Conservation (phyloP, 495 filamentous ascomycete genomes). For the Amniculicola lignicola region DNA sequence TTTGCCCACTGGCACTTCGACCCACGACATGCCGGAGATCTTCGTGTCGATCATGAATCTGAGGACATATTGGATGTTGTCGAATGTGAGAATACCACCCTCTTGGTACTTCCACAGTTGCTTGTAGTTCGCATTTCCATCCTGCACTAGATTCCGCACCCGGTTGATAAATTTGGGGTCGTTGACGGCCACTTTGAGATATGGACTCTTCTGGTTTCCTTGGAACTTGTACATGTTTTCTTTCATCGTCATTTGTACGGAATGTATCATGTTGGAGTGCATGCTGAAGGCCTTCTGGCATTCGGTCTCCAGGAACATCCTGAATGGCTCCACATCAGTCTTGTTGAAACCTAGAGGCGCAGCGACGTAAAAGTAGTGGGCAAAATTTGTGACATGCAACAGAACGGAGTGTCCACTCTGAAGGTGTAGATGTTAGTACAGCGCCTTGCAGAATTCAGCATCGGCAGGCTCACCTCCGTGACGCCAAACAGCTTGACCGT, state of each 20-base stretch:
- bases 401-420: slow-evolving; percentile 85
- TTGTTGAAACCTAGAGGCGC: slow-evolving; percentile 78
- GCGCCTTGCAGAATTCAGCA: background rate
- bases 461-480: slow-evolving; percentile 63
- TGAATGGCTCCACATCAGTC: slow-evolving; percentile 72
- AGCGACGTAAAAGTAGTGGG: slow-evolving; percentile 92
- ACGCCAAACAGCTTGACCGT: slow-evolving; percentile 90
- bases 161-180: slow-evolving; percentile 77
- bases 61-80: slow-evolving; percentile 91
- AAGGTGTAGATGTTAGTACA: slow-evolving; percentile 1
- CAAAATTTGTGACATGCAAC: slow-evolving; percentile 91
- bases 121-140: slow-evolving; percentile 78
- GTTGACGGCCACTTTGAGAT: slow-evolving; percentile 85
- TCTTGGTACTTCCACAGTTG: slow-evolving; percentile 77
- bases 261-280: slow-evolving; percentile 62
- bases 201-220: slow-evolving; percentile 86
- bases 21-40: slow-evolving; percentile 96
- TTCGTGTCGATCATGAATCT: slow-evolving; percentile 97
- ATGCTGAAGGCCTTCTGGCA: slow-evolving; percentile 49
- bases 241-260: slow-evolving; percentile 71
- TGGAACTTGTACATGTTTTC: slow-evolving; percentile 92
- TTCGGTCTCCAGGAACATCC: slow-evolving; percentile 70
- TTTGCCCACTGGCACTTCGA: slow-evolving; percentile 71
- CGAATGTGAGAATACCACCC: slow-evolving; percentile 74
- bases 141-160: slow-evolving; percentile 69